A percentile compares a stretch with the other conserved stretches of the same genome.
These are phyloP conservation scores for Blastobotrys elegans DNA, from an alignment of 1,139 yeast species.

Conservation along the genomic window DNA sequence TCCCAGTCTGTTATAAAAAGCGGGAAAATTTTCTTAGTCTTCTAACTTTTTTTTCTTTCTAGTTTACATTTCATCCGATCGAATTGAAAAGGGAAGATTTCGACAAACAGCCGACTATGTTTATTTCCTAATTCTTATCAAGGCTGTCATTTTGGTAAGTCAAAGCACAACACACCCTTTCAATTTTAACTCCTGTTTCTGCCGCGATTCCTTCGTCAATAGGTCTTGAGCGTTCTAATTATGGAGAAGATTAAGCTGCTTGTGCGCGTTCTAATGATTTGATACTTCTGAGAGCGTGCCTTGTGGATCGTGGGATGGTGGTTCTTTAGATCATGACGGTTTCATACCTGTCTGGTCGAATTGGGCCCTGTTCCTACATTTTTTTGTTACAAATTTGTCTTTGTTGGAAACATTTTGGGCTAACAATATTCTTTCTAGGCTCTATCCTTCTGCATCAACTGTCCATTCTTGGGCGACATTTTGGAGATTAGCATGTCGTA, in stretches of 20 bases:
- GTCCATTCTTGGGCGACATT: slow-evolving; percentile 2
- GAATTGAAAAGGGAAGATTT: slow-evolving; percentile 32
- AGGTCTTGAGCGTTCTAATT: slow-evolving; percentile 32
- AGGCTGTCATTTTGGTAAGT: slow-evolving; percentile 32
- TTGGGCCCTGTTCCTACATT: slow-evolving; percentile 8
- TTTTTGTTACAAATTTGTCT: background rate
- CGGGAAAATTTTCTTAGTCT: slow-evolving; percentile 1
- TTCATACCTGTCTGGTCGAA: background rate
- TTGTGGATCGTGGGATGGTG: slow-evolving; percentile 27
- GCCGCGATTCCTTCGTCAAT: slow-evolving; percentile 30
- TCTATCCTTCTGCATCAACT: background rate
- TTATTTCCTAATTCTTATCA: slow-evolving; percentile 30
- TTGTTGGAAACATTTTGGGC: background rate
- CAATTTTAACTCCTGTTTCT: slow-evolving; percentile 31
- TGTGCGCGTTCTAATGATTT: slow-evolving; percentile 17
- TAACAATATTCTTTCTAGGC: background rate
- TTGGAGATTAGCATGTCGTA: slow-evolving; percentile 31
- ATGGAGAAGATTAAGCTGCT: slow-evolving; percentile 34
- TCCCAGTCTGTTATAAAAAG: background rate
- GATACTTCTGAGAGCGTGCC: slow-evolving; percentile 26
- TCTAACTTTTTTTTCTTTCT: background rate
- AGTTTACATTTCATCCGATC: slow-evolving; percentile 29
- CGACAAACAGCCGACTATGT: slow-evolving; percentile 30
- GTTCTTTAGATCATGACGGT: background rate
- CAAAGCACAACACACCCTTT: background rate